These are phyloP conservation scores for Vitis labrusca DNA, from an alignment of 164 flowering plant species.

Conservation along the genomic window DNA sequence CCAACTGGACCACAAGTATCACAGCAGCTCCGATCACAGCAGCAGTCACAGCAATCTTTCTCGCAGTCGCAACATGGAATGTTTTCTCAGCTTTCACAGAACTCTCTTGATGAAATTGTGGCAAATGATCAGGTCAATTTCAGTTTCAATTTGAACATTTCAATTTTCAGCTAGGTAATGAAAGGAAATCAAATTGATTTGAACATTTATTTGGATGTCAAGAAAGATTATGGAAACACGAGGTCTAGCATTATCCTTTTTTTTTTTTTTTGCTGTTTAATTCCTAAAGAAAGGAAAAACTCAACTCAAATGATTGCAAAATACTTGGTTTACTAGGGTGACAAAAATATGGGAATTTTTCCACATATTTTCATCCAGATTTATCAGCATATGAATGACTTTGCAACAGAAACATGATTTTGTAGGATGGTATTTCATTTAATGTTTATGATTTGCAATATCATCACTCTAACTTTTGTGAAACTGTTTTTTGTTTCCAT, in stretches of 20 bases:
- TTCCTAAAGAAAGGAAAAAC: too few relatives aligned
- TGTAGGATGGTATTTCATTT: too few relatives aligned
- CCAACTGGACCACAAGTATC: constrained; percentile 44
- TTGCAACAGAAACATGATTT: too few relatives aligned
- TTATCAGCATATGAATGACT: too few relatives aligned
- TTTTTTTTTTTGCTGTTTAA: too few relatives aligned
- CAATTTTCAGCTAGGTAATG: not conserved
- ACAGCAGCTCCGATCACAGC: constrained; percentile 52
- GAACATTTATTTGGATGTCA: not conserved
- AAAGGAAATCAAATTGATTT: not conserved
- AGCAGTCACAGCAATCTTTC: constrained; percentile 69
- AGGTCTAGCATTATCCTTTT: too few relatives aligned
- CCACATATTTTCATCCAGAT: too few relatives aligned
- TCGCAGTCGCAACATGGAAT: constrained; percentile 74
- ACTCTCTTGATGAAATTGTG: constrained; percentile 57
- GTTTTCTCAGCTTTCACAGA: constrained; percentile 85
- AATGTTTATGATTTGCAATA: too few relatives aligned
- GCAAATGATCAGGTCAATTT: constrained; percentile 58
- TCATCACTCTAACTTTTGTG: too few relatives aligned
- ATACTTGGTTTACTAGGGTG: too few relatives aligned
- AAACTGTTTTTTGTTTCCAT: not conserved
- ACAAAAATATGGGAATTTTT: too few relatives aligned
- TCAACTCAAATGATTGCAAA: too few relatives aligned
- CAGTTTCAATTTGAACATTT: not conserved
- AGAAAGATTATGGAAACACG: not conserved